A percentile compares a stretch with the other conserved stretches of the same genome.
phyloP scores from a whole-genome alignment of 371 early-diverging fungal genomes.

The Mucor saturninus region DNA sequence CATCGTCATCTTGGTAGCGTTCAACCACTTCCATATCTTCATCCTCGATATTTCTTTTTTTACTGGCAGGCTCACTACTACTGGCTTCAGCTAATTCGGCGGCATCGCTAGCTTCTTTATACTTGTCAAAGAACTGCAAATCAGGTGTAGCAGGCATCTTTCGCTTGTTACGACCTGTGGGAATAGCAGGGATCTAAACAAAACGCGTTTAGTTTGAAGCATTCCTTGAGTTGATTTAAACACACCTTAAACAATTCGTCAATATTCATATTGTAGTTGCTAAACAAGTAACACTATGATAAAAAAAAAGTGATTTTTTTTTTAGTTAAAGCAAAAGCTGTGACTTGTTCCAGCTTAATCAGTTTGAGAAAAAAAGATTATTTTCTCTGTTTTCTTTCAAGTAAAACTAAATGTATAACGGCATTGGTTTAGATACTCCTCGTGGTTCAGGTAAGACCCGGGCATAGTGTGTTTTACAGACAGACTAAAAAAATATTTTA shows the following conservation, averaged over 20 bases:
- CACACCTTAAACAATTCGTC: slow-evolving; percentile 74
- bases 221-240: not conserved
- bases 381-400: not conserved
- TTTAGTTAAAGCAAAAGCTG: not conserved
- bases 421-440: slow-evolving; percentile 91
- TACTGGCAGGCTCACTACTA: slow-evolving; percentile 16
- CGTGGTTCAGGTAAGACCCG: slow-evolving; percentile 83
- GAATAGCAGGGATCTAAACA: slow-evolving; percentile 58
- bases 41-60: slow-evolving; percentile 34
- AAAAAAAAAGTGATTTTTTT: slow-evolving; percentile 1
- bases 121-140: slow-evolving; percentile 51
- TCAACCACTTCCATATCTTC: slow-evolving; percentile 29
- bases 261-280: slow-evolving; percentile 65
- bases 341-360: not conserved
- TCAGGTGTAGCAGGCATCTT: slow-evolving; percentile 63
- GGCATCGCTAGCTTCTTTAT: slow-evolving; percentile 32
- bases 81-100: slow-evolving; percentile 22
- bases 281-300: not conserved
- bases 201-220: slow-evolving; percentile 4
- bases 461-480: not conserved
- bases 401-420: slow-evolving; percentile 74
- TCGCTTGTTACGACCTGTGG: slow-evolving; percentile 64
- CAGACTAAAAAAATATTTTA: not conserved
- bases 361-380: not conserved
- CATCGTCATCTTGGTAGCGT: slow-evolving; percentile 23